These are phyloP conservation scores for Blumeria hordei DNA, from an alignment of 2,329 filamentous ascomycete genomes.

Conservation along the genomic window DNA sequence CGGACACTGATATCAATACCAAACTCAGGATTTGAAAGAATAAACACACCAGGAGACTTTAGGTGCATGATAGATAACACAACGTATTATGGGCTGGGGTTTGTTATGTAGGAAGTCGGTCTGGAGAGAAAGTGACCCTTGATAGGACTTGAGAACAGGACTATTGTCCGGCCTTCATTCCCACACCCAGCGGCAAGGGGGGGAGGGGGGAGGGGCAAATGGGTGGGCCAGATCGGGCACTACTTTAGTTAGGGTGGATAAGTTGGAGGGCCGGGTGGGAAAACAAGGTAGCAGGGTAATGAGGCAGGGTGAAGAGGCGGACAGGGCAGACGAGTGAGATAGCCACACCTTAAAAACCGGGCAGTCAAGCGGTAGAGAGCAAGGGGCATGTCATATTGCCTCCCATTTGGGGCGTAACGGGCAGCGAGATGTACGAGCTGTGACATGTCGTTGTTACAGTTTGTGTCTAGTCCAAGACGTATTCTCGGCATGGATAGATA, in stretches of 20 bases:
- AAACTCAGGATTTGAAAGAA: background rate
- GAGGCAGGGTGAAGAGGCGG: background rate
- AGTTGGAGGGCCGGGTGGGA: conserved; percentile 1
- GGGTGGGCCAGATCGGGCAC: conserved; percentile 1
- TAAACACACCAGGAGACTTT: background rate
- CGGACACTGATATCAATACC: background rate
- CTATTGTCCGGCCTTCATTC: conserved; percentile 1
- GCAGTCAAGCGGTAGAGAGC: background rate
- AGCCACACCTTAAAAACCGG: background rate
- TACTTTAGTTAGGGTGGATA: background rate
- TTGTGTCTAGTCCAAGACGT: background rate
- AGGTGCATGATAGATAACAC: background rate
- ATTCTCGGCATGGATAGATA: background rate
- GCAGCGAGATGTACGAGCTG: background rate
- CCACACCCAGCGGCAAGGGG: background rate
- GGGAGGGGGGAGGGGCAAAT: background rate
- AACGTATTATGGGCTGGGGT: background rate
- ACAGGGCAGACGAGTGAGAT: background rate
- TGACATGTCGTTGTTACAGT: background rate
- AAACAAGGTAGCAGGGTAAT: conserved; percentile 1
- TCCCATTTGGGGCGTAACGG: background rate
- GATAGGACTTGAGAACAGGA: background rate
- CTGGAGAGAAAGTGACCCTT: background rate
- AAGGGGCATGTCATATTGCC: background rate
- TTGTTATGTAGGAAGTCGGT: background rate